These are phyloP conservation scores for Phalaenopsis equestris DNA, from an alignment of 106 monocot genomes.

Conservation along the genomic window DNA sequence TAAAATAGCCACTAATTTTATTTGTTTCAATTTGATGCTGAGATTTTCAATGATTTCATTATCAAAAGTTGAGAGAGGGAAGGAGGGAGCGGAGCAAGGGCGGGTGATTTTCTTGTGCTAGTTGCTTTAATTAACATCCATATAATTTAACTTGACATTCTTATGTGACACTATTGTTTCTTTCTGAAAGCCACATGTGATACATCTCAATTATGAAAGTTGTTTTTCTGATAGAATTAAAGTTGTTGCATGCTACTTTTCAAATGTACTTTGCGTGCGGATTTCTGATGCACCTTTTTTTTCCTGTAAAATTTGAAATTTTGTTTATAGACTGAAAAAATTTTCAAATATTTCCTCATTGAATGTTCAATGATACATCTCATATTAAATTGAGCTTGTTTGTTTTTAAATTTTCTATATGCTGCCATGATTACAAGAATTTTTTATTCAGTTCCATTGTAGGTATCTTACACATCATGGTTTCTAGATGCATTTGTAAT, in stretches of 20 bases:
- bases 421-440: constrained; percentile 53
- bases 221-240: neutral
- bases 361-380: neutral
- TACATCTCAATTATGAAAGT: neutral
- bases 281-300: neutral
- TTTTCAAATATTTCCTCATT: neutral
- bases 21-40: too few species aligned
- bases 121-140: neutral
- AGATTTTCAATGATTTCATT: too few species aligned
- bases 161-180: neutral
- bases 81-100: too few species aligned
- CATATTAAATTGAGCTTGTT: neutral
- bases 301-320: neutral
- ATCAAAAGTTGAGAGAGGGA: too few species aligned
- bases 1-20: too few species aligned
- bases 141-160: constrained; percentile 1
- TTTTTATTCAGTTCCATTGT: constrained; percentile 78
- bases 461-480: constrained; percentile 99
- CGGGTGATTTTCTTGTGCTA: neutral
- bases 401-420: constrained; percentile 1
- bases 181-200: neutral
- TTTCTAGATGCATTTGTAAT: constrained; percentile 99
- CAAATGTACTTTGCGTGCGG: neutral
- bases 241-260: neutral
- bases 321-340: neutral